Evolutionary conservation across 495 filamentous ascomycete species (phyloP), one percentile per base, ranked within the genome.

Genomic region (Xylaria longipes): DNA sequence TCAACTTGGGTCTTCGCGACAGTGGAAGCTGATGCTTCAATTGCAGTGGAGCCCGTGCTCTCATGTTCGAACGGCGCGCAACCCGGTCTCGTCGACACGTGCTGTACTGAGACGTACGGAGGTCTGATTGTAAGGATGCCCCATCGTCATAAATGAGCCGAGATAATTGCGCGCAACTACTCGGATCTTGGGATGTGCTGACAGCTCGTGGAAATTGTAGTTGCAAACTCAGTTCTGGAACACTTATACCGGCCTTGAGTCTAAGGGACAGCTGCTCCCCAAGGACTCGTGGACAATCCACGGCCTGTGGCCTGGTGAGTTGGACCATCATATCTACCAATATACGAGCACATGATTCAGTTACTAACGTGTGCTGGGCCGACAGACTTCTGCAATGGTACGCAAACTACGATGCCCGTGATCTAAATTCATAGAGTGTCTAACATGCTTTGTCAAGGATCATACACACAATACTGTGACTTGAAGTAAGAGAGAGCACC

Each of bases 401-500:
- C 43, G 58, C 14, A 22, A 56, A 56, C 29, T 6, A 48, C 5
- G 8, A 37, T 39, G 11, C 50, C 33, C 17, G 27, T 8, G 52
- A 8, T 39, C 20, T n/a, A 11, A 48, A 5, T 7, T 11, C n/a
- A 57, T 7, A 20, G 11, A 5, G 3, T 14, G 43, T 45, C 68
- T 66, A 58, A 60, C 52, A 62, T 0, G 12, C 3, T 31, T 41
- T 33, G 12, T 22, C 79, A 79, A 75, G 84, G 85, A 64, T 81
- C 79, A 27, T 88, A 78, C 71, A 86, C 86, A n/a, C 84, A 88
- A 66, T 88, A 87, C 75, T 88, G 86, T 76, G 86, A 88, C 73
- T 75, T 84, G 65, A 76, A 64, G 75, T 77, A 71, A 58, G 65
- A 25, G 33, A 12, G 6, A 35, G 7, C 41, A 22, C 22, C 4